Conservation (phyloP, 1,139 yeast genomes). For the Candida mesenterica region DNA sequence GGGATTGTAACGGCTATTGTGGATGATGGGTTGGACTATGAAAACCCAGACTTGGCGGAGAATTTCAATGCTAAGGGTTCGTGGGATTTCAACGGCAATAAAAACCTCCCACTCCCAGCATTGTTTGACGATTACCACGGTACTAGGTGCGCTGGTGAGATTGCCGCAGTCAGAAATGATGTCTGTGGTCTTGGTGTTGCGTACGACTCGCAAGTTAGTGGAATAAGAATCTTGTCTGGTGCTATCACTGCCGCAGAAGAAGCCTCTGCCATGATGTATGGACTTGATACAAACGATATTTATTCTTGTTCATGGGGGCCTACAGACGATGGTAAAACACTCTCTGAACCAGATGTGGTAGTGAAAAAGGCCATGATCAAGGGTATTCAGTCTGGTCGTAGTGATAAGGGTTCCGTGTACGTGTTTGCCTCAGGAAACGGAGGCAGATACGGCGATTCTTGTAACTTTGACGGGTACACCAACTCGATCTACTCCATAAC, state of each 20-base stretch:
- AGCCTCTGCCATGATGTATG: constrained; percentile 83
- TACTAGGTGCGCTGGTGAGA: constrained; percentile 97
- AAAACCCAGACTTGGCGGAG: constrained; percentile 65
- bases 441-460: constrained; percentile 76
- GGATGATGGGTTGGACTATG: constrained; percentile 92
- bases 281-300: constrained; percentile 78
- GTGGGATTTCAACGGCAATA: constrained; percentile 87
- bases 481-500: constrained; percentile 94
- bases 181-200: constrained; percentile 97
- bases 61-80: constrained; percentile 76
- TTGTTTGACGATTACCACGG: constrained; percentile 91
- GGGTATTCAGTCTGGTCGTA: constrained; percentile 84
- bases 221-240: constrained; percentile 85
- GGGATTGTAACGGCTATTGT: constrained; percentile 84
- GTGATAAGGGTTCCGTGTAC: constrained; percentile 79
- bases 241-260: constrained; percentile 81
- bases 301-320: constrained; percentile 99
- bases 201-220: constrained; percentile 80
- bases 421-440: constrained; percentile 99
- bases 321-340: constrained; percentile 82
- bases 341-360: constrained; percentile 78
- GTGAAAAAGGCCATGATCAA: constrained; percentile 80
- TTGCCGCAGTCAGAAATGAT: constrained; percentile 85
- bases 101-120: constrained; percentile 74
- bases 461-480: constrained; percentile 97